phyloP scores from a whole-genome alignment of 768 basidiomycete species.

The Naganishia vishniacii region DNA sequence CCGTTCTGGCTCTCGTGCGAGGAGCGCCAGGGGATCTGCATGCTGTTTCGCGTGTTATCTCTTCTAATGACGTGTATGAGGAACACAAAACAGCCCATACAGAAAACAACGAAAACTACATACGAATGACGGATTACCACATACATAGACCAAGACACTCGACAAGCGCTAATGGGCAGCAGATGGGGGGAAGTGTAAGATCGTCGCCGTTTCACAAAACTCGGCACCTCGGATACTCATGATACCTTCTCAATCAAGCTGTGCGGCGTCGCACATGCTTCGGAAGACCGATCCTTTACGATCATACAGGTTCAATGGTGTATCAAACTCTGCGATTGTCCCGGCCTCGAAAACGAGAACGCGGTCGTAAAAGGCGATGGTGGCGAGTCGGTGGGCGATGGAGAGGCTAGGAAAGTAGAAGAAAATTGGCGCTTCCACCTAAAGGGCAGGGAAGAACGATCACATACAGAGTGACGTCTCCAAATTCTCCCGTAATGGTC shows the following conservation, averaged over 20 bases:
- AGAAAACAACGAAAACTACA: too few relatives aligned
- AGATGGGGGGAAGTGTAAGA: too few relatives aligned
- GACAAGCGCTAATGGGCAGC: too few relatives aligned
- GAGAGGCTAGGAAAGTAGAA: constrained; percentile 58
- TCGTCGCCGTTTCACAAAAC: neutral
- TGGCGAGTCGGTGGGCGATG: constrained; percentile 34
- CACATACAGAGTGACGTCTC: constrained; percentile 31
- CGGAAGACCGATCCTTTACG: constrained; percentile 61
- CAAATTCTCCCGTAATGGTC: constrained; percentile 62
- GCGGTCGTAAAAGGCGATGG: constrained; percentile 45
- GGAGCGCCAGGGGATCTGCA: too few relatives aligned
- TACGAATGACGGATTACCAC: too few relatives aligned
- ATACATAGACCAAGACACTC: too few relatives aligned
- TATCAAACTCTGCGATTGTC: constrained; percentile 39
- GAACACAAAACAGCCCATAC: too few relatives aligned
- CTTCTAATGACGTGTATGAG: too few relatives aligned
- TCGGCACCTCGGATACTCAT: neutral
- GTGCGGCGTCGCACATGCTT: constrained; percentile 64
- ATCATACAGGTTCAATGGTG: constrained; percentile 36
- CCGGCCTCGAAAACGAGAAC: constrained; percentile 46
- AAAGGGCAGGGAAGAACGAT: constrained; percentile 51
- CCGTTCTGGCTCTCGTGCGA: too few relatives aligned
- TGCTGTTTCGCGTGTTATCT: too few relatives aligned
- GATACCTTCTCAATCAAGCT: constrained; percentile 58
- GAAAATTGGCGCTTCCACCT: constrained; percentile 49